Conservation (phyloP, 192 early-diverging fungal species). For the Gigaspora rosea region DNA sequence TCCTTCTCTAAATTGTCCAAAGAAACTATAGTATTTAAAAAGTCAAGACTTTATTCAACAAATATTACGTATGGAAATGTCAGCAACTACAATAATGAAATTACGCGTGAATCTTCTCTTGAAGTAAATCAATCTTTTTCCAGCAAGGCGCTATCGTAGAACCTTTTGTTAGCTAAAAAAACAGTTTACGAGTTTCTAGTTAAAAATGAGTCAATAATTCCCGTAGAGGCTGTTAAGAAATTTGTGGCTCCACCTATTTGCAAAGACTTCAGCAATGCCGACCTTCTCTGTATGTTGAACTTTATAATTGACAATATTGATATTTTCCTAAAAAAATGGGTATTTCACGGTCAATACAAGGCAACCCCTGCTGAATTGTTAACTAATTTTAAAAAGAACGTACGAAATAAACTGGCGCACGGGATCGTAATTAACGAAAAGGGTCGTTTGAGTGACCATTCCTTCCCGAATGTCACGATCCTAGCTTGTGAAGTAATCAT, state of each 20-base stretch:
- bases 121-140: slow-evolving; percentile 1
- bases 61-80: background rate
- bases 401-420: background rate
- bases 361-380: too few relatives aligned
- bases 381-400: too few relatives aligned
- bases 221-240: background rate
- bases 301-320: background rate
- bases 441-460: slow-evolving; percentile 3
- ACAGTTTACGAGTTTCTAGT: slow-evolving; percentile 8
- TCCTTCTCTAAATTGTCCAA: background rate
- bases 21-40: background rate
- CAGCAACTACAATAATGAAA: background rate
- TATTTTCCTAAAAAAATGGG: too few relatives aligned
- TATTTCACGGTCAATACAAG: too few relatives aligned
- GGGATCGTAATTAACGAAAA: background rate
- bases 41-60: background rate
- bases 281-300: background rate
- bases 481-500: slow-evolving; percentile 22
- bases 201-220: background rate
- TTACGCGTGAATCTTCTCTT: background rate
- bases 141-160: background rate
- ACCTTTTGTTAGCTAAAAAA: background rate
- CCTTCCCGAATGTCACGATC: slow-evolving; percentile 1
- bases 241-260: background rate
- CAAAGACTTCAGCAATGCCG: background rate